A percentile compares a stretch with the other conserved stretches of the same genome.
Evolutionary conservation across 1,139 yeast species (phyloP).

Genomic region (Candida sp.): DNA sequence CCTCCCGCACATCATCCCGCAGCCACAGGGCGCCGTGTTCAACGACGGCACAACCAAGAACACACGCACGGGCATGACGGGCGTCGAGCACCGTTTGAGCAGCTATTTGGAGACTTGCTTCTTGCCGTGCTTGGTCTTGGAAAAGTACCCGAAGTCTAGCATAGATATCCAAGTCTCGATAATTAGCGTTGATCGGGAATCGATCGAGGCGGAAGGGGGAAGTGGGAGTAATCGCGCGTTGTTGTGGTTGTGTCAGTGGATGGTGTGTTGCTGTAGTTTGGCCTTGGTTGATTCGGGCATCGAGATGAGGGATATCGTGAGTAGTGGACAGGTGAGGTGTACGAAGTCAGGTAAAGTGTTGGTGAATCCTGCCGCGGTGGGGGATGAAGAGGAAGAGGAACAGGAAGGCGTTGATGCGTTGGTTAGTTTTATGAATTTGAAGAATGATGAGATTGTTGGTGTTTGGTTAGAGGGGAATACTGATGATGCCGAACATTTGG

Average conservation of each 20-base stretch:
- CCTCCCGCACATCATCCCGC: constrained; percentile 51
- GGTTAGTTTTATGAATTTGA: constrained; percentile 57
- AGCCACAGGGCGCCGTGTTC: constrained; percentile 37
- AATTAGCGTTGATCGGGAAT: constrained; percentile 35
- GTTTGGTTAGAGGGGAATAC: constrained; percentile 54
- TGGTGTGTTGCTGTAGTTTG: constrained; percentile 64
- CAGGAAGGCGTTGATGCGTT: constrained; percentile 37
- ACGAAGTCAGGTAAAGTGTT: constrained; percentile 18
- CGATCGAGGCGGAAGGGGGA: constrained; percentile 12
- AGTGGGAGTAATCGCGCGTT: constrained; percentile 39
- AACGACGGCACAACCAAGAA: constrained; percentile 18
- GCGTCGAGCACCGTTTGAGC: constrained; percentile 54
- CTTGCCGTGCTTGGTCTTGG: constrained; percentile 64
- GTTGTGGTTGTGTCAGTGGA: constrained; percentile 45
- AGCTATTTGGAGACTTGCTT: constrained; percentile 63
- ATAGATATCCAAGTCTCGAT: constrained; percentile 81
- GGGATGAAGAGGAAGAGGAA: constrained; percentile 18
- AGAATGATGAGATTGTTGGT: constrained; percentile 58
- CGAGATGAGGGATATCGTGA: constrained; percentile 76
- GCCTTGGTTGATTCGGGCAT: constrained; percentile 88
- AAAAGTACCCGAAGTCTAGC: constrained; percentile 87
- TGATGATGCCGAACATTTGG: constrained; percentile 18
- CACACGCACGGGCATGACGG: constrained; percentile 42
- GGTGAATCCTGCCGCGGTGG: constrained; percentile 11
- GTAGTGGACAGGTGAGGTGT: constrained; percentile 62